A percentile compares a stretch with the other conserved stretches of the same genome.
Evolutionary conservation across 176 grass and related monocot species (phyloP).

Genomic region (Oryza coarctata): DNA sequence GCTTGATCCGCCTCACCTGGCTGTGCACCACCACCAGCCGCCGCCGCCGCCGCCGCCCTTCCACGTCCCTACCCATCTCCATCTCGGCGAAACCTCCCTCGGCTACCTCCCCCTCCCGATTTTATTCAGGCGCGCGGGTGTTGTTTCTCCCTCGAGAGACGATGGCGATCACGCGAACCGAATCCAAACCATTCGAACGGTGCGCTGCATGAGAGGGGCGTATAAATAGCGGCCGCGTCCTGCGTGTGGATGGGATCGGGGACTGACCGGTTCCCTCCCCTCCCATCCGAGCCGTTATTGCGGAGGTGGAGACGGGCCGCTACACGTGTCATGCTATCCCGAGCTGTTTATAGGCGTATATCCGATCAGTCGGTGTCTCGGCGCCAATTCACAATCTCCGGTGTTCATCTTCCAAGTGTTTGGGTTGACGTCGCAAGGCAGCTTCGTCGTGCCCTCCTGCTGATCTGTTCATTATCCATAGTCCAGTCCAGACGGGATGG

Average conservation of each 20-base stretch:
- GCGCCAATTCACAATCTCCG: background rate
- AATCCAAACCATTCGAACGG: background rate
- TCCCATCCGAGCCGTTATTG: background rate
- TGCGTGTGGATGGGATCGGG: background rate
- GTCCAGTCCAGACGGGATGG: background rate
- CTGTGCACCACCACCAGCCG: constrained; percentile 46
- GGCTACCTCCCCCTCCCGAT: no score
- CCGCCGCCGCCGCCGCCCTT: background rate
- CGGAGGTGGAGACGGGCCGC: background rate
- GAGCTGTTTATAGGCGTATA: background rate
- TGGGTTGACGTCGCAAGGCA: background rate
- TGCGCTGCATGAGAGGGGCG: background rate
- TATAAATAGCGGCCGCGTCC: constrained; percentile 27
- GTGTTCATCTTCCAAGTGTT: background rate
- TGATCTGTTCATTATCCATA: background rate
- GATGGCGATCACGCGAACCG: background rate
- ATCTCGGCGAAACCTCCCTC: background rate
- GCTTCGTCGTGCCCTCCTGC: background rate
- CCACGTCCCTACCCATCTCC: constrained; percentile 33
- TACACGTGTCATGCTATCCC: constrained; percentile 18
- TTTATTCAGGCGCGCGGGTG: background rate
- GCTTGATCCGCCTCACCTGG: constrained; percentile 66
- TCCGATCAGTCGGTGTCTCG: constrained; percentile 15
- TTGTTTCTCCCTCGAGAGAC: background rate
- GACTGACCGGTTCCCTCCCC: constrained; percentile 14